Base-by-base conservation (phyloP, 371 early-diverging fungal genomes). In the Syncephalastrum sp. region DNA sequence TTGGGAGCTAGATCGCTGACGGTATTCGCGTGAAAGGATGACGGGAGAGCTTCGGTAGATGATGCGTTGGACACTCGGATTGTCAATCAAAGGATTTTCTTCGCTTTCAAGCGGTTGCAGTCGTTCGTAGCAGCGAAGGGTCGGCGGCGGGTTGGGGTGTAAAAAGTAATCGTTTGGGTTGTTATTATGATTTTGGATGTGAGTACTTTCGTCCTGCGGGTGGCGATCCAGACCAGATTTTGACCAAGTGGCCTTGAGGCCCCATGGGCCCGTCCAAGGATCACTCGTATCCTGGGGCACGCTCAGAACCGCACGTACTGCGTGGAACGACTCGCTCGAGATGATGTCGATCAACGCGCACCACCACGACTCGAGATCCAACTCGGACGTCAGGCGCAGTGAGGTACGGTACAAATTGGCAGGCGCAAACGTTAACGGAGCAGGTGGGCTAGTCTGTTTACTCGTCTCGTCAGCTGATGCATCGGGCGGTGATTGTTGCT, bases 101-200 rank as follows among this genome's bases (percentile, higher is more conserved):
- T 82, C 82, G 50, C 74, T 74, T 57, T 84, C 85, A 17, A 84
- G 67, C 2, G 83, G 70, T 45, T 82, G 82, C 13, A 84, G 59
- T 21, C 75, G 67, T 25, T 82, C 78, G 59, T 82, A 82, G 55
- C 82, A 82, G 50, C 69, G 65, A 17, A 45, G 47, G 5, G 42
- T 48, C 1, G 72, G 65, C 6, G 57, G 42, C 15, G 24, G 42
- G 49, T 62, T 61, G 51, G 57, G 57, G 54, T 74, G 68, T 49
- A 67, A 60, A 61, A 75, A 75, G 50, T 75, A 75, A 46, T 70
- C 69, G 45, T 25, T 43, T 10, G 12, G 2, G 2, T 33, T 33
- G 12, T 10, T 33, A 33, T 12, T 33, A 33, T 21, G 21, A 21
- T 21, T 21, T 21, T 21, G 21, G 21, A 54, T 53, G 8, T 45